Evolutionary conservation across 345 rosid species (phyloP).

Genomic region (Bruguiera parviflora): DNA sequence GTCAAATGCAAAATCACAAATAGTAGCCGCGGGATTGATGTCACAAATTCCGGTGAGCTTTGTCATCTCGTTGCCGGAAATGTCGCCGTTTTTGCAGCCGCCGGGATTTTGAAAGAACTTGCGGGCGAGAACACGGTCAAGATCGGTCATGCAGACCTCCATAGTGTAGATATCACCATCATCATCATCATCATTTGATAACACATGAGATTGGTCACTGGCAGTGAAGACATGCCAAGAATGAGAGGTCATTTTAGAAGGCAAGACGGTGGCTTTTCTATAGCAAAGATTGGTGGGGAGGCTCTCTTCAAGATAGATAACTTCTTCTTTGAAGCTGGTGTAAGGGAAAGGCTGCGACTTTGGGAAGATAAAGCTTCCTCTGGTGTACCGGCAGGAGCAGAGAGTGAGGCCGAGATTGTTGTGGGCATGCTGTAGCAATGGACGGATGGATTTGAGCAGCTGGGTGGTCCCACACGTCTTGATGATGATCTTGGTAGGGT

Average conservation of each 20-base stretch:
- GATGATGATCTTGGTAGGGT: slow-evolving; percentile 91
- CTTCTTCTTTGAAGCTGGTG: slow-evolving; percentile 80
- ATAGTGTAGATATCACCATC: slow-evolving; percentile 41
- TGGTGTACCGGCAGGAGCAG: slow-evolving; percentile 67
- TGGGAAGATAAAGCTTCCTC: slow-evolving; percentile 94
- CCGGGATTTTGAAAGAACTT: slow-evolving; percentile 57
- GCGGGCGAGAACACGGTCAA: slow-evolving; percentile 54
- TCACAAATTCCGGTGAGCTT: slow-evolving; percentile 57
- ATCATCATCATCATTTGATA: not conserved
- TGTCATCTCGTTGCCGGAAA: slow-evolving; percentile 78
- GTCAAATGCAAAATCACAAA: slow-evolving; percentile 90
- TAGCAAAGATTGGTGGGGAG: slow-evolving; percentile 55
- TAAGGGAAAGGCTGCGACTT: slow-evolving; percentile 84
- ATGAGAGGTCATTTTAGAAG: slow-evolving; percentile 54
- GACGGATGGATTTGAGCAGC: slow-evolving; percentile 85
- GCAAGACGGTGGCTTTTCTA: slow-evolving; percentile 76
- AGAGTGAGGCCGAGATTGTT: slow-evolving; percentile 54
- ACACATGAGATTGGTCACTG: slow-evolving; percentile 27
- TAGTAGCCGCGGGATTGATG: slow-evolving; percentile 59
- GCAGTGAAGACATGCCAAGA: slow-evolving; percentile 94
- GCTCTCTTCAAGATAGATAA: slow-evolving; percentile 51
- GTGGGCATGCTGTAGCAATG: slow-evolving; percentile 57
- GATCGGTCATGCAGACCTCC: slow-evolving; percentile 97
- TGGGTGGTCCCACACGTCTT: slow-evolving; percentile 99
- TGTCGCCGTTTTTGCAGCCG: slow-evolving; percentile 43